phyloP scores from a whole-genome alignment of 345 rosid genomes.

The Theobroma cacao region DNA sequence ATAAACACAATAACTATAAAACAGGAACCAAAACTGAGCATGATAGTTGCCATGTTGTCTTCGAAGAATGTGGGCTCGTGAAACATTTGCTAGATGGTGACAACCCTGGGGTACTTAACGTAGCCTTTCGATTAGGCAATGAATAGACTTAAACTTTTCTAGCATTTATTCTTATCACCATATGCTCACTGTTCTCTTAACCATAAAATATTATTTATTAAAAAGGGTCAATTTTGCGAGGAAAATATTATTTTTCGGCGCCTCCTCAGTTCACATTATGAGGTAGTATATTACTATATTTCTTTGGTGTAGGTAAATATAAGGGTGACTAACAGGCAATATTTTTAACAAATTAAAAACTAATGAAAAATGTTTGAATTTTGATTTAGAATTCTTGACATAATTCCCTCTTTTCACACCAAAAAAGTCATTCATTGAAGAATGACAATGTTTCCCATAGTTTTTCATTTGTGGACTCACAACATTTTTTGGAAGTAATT shows the following conservation, averaged over 20 bases:
- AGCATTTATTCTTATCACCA: too few species aligned
- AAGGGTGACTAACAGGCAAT: too few species aligned
- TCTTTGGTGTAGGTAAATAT: background rate
- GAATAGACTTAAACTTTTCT: background rate
- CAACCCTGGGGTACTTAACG: background rate
- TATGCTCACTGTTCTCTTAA: background rate
- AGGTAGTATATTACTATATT: background rate
- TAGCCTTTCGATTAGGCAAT: background rate
- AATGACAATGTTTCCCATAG: too few species aligned
- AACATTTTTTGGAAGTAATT: background rate
- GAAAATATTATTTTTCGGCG: too few species aligned
- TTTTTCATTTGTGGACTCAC: too few species aligned
- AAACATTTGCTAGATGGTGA: background rate
- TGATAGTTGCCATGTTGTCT: conserved; percentile 4
- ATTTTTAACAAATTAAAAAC: too few species aligned
- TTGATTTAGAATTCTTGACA: too few species aligned
- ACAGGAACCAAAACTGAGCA: background rate
- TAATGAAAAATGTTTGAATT: too few species aligned
- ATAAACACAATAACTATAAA: background rate
- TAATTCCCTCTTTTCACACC: too few species aligned
- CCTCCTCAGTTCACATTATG: background rate
- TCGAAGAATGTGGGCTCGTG: background rate
- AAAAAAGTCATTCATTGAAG: too few species aligned
- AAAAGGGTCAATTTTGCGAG: background rate
- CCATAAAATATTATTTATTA: background rate